Conservation (phyloP, 768 basidiomycete genomes). For the Lyophyllum semitale region DNA sequence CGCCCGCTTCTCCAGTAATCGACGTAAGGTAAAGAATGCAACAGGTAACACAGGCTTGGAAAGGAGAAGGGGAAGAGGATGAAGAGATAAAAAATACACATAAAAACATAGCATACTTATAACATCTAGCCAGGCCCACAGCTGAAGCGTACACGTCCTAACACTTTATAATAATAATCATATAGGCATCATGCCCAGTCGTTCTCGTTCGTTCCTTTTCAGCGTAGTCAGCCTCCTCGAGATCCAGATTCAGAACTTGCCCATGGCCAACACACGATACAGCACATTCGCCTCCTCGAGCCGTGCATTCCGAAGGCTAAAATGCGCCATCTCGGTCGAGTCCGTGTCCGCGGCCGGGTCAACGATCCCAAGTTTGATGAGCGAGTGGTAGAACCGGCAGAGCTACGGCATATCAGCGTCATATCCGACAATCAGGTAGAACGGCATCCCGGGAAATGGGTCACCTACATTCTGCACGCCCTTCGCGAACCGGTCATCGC, state of each 20-base stretch:
- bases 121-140: conserved; percentile 3
- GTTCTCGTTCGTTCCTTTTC: conserved; percentile 2
- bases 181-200: conserved; percentile 15
- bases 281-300: conserved; percentile 78
- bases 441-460: not conserved
- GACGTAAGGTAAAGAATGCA: not conserved
- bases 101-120: conserved; percentile 19
- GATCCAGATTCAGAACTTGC: conserved; percentile 31
- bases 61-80: not conserved
- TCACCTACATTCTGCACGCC: conserved; percentile 68
- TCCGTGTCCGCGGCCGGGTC: conserved; percentile 67
- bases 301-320: conserved; percentile 68
- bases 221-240: not conserved
- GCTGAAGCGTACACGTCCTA: conserved; percentile 1
- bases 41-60: not conserved
- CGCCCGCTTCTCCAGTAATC: not conserved
- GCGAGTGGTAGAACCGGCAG: conserved; percentile 74
- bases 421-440: not conserved
- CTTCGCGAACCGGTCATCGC: conserved; percentile 73
- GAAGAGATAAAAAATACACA: conserved; percentile 11
- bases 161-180: conserved; percentile 9
- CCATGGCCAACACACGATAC: conserved; percentile 63
- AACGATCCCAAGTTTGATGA: conserved; percentile 67
- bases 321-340: conserved; percentile 77
- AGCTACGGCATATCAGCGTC: conserved; percentile 42